A percentile compares a stretch with the other conserved stretches of the same genome.
phyloP scores from a whole-genome alignment of 495 filamentous ascomycete genomes.

The Lasiosphaeris hirsuta region DNA sequence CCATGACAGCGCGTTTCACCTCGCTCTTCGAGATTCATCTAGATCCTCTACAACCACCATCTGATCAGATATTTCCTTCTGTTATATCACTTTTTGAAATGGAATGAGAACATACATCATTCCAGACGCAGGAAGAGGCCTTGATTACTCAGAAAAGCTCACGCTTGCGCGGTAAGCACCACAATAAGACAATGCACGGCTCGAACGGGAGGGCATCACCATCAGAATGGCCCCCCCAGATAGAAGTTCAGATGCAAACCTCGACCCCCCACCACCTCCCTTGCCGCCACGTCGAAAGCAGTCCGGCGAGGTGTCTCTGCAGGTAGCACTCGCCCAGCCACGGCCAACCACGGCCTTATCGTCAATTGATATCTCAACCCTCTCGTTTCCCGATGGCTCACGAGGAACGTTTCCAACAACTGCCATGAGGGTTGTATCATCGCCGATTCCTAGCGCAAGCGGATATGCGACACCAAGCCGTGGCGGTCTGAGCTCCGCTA shows the following conservation, averaged over 20 bases:
- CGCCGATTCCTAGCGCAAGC: slow-evolving; percentile 23
- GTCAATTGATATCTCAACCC: slow-evolving; percentile 68
- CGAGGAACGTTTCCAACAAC: slow-evolving; percentile 57
- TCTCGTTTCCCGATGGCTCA: slow-evolving; percentile 65
- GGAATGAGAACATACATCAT: too few relatives aligned
- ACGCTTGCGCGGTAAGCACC: neutral
- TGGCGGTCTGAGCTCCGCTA: slow-evolving; percentile 8
- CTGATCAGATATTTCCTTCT: too few relatives aligned
- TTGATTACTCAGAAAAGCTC: too few relatives aligned
- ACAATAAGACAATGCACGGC: slow-evolving; percentile 21
- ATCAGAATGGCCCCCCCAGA: slow-evolving; percentile 28
- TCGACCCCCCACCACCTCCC: slow-evolving; percentile 36
- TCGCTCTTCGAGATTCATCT: too few relatives aligned
- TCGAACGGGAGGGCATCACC: slow-evolving; percentile 4
- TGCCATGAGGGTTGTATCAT: slow-evolving; percentile 35
- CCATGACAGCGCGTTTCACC: too few relatives aligned
- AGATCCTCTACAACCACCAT: too few relatives aligned
- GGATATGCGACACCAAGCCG: slow-evolving; percentile 30
- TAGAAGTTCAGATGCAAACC: slow-evolving; percentile 12
- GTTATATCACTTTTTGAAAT: too few relatives aligned
- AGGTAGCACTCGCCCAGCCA: slow-evolving; percentile 52
- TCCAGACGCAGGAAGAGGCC: too few relatives aligned
- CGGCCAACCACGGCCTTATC: slow-evolving; percentile 82
- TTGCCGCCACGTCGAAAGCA: slow-evolving; percentile 58
- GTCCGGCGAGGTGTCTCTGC: slow-evolving; percentile 26